These are phyloP conservation scores for Physocladia obscura DNA, from an alignment of 192 early-diverging fungal species.

Conservation along the genomic window DNA sequence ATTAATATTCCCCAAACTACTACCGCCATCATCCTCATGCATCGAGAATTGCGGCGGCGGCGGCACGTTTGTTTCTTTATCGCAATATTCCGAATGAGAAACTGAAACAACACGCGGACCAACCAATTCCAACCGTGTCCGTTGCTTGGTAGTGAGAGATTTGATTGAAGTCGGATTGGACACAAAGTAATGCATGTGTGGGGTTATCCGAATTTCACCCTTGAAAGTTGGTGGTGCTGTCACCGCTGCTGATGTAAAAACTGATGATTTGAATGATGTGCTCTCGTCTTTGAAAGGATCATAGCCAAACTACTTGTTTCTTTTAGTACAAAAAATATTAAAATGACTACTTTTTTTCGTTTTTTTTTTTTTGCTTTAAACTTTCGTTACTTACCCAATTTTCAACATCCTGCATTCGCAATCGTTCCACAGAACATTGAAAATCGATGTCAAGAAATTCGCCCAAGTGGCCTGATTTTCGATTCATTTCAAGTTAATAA, in stretches of 20 bases:
- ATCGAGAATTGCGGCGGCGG: background rate
- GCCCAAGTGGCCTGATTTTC: conserved; percentile 9
- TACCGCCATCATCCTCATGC: background rate
- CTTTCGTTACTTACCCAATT: conserved; percentile 28
- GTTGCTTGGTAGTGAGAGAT: background rate
- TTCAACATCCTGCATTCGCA: conserved; percentile 38
- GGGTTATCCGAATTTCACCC: conserved; percentile 37
- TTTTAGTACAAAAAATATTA: background rate
- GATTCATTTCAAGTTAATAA: background rate
- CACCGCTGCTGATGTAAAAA: background rate
- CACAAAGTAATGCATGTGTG: conserved; percentile 39
- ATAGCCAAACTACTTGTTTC: conserved; percentile 40
- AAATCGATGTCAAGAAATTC: conserved; percentile 42
- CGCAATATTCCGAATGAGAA: background rate
- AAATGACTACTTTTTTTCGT: too few species aligned
- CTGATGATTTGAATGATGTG: background rate
- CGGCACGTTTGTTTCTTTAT: background rate
- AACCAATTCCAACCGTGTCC: background rate
- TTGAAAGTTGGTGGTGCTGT: background rate
- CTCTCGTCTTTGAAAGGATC: conserved; percentile 35
- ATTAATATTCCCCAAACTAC: background rate
- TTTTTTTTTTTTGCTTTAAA: background rate
- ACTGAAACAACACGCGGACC: background rate
- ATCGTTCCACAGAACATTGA: conserved; percentile 31
- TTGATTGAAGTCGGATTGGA: conserved; percentile 4